Evolutionary conservation across 73 alveolate genomes (phyloP), one percentile per base, ranked within the genome.

Genomic region (Tetrahymena elliotti): DNA sequence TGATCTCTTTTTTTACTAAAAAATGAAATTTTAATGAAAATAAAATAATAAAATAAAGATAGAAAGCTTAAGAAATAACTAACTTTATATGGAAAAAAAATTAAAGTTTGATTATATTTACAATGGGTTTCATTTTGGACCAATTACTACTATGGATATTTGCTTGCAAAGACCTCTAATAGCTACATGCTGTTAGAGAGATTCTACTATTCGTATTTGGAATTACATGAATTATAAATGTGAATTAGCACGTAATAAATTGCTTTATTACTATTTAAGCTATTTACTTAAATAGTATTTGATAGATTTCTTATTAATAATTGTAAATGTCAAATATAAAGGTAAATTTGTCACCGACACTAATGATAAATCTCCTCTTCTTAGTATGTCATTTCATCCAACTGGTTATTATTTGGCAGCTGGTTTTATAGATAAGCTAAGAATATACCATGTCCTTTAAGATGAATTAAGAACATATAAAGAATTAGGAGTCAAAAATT

Each of bases 351-450:
- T 98, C 94, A 96, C 98, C 97, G 93, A 99, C 95, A 96, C 96
- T 35, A 96, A 98, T 94, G 99, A 97, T 84, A 97, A 97, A 92
- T 96, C 96, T 27, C 98, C 99, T 22, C 93, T 98, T 52, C 96
- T 97, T 68, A 97, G 99, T 16, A 99, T 99, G 7, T 99, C 99
- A 6, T 98, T 99, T 93, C 99, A 99, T 96, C 99, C 99, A 2
- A 95, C 99, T 93, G 99, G 99, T 41, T 99, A 98, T 96, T 98
- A 98, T 96, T 47, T 98, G 92, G 99, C 99, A 9, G 99, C 99
- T 37, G 99, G 99, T 52, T 99, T 99, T 96, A 98, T 95, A 35
- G 99, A 99, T 96, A 98, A 99, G 97, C 98, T 99, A 95, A 95
- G 99, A 52, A 95, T 99, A 92, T 98, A 96, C 96, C 99, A 98